These are phyloP conservation scores for Funneliformis caledonium DNA, from an alignment of 371 early-diverging fungal genomes.

Conservation along the genomic window DNA sequence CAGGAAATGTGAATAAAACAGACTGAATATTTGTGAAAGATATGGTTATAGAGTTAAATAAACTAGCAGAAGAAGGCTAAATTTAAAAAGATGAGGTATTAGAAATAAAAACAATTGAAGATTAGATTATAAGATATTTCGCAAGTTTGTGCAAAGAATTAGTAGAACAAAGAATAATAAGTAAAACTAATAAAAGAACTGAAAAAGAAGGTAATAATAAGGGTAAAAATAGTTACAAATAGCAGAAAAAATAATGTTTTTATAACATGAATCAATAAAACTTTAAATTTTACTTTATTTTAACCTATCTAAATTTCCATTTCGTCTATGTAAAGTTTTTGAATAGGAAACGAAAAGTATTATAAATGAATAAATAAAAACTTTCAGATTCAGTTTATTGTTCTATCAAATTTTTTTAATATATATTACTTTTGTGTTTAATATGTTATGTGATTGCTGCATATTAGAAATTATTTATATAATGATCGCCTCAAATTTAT, in stretches of 20 bases:
- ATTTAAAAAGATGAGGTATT: neutral
- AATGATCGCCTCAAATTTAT: neutral
- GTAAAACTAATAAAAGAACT: neutral
- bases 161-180: neutral
- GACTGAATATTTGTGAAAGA: constrained; percentile 9
- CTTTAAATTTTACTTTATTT: neutral
- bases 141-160: constrained; percentile 8
- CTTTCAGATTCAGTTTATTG: neutral
- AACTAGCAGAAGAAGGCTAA: neutral
- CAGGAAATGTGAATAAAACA: constrained; percentile 13
- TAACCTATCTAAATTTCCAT: neutral
- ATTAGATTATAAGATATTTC: neutral
- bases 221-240: neutral
- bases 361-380: neutral
- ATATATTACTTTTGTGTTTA: neutral
- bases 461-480: neutral
- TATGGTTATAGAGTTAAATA: neutral
- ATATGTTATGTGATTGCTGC: neutral
- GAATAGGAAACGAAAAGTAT: neutral
- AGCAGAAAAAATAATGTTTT: neutral
- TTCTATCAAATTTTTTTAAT: neutral
- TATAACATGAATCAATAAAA: neutral
- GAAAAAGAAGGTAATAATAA: neutral
- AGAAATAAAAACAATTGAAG: constrained; percentile 9
- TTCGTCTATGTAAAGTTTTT: neutral